phyloP scores from a whole-genome alignment of 495 filamentous ascomycete genomes.

The Hyaloscypha variabilis region DNA sequence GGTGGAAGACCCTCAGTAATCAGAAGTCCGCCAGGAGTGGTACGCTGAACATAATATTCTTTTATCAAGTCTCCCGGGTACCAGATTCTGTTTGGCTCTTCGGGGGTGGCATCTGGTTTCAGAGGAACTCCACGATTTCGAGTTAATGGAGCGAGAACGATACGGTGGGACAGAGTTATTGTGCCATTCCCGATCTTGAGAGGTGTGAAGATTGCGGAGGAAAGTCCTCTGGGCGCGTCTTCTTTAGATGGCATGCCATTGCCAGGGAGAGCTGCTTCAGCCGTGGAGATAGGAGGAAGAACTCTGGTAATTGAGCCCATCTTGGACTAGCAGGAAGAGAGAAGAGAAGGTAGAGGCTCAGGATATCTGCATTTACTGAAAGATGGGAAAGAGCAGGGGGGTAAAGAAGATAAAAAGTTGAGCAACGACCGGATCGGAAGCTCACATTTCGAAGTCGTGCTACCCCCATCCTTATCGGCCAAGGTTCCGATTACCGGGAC shows the following conservation, averaged over 20 bases:
- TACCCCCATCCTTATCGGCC: neutral
- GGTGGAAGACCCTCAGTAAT: constrained; percentile 59
- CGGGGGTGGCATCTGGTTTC: constrained; percentile 10
- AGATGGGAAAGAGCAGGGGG: neutral
- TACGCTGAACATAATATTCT: constrained; percentile 58
- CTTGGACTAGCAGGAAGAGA: neutral
- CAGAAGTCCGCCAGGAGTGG: constrained; percentile 55
- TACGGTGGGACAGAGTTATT: constrained; percentile 53
- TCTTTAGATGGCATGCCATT: constrained; percentile 13
- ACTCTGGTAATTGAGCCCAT: constrained; percentile 22
- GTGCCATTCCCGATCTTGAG: constrained; percentile 49
- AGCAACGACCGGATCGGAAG: neutral
- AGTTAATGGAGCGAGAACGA: constrained; percentile 59
- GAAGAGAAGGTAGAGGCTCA: neutral
- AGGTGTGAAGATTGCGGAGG: constrained; percentile 53
- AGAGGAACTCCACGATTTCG: constrained; percentile 48
- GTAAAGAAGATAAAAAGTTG: neutral
- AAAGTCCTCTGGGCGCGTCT: constrained; percentile 16
- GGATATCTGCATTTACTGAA: neutral
- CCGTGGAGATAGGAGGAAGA: constrained; percentile 3
- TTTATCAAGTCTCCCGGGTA: constrained; percentile 47
- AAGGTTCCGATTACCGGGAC: neutral
- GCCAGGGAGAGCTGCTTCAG: constrained; percentile 22
- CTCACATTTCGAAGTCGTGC: neutral
- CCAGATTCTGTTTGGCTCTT: constrained; percentile 25